These are phyloP conservation scores for Carpinus viminea DNA, from an alignment of 306 rosid genomes.

Conservation along the genomic window DNA sequence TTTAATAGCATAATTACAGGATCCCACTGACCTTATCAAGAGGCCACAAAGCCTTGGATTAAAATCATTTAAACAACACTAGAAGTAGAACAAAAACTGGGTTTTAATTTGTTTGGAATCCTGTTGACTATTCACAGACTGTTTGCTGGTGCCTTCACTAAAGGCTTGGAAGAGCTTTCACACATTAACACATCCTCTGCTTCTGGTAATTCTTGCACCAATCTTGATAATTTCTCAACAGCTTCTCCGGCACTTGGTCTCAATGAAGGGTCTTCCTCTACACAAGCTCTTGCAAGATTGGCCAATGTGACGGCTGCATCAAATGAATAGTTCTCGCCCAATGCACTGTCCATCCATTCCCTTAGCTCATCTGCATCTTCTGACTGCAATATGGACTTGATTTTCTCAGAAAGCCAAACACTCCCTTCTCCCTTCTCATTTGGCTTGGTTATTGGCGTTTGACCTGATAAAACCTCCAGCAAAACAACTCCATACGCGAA, in stretches of 20 bases:
- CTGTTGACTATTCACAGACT: conserved; percentile 32
- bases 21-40: not conserved
- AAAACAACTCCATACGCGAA: conserved; percentile 76
- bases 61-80: not conserved
- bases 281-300: conserved; percentile 69
- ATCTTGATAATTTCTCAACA: conserved; percentile 59
- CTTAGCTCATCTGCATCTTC: conserved; percentile 63
- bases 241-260: conserved; percentile 73
- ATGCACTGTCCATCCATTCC: conserved; percentile 77
- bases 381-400: conserved; percentile 49
- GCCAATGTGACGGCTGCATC: conserved; percentile 62
- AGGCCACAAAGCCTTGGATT: not conserved
- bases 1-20: conserved; percentile 21
- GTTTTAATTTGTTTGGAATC: not conserved
- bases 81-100: not conserved
- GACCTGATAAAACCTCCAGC: conserved; percentile 69
- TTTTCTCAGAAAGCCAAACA: conserved; percentile 55
- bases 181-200: conserved; percentile 41
- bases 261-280: conserved; percentile 58
- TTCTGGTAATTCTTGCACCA: conserved; percentile 61
- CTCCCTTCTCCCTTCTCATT: conserved; percentile 50
- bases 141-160: conserved; percentile 53
- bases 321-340: conserved; percentile 66
- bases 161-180: conserved; percentile 80
- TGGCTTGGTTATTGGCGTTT: conserved; percentile 57